These are phyloP conservation scores for Dictyostelium firmibasis DNA, from an alignment of 78 protist genomes.

Conservation along the genomic window DNA sequence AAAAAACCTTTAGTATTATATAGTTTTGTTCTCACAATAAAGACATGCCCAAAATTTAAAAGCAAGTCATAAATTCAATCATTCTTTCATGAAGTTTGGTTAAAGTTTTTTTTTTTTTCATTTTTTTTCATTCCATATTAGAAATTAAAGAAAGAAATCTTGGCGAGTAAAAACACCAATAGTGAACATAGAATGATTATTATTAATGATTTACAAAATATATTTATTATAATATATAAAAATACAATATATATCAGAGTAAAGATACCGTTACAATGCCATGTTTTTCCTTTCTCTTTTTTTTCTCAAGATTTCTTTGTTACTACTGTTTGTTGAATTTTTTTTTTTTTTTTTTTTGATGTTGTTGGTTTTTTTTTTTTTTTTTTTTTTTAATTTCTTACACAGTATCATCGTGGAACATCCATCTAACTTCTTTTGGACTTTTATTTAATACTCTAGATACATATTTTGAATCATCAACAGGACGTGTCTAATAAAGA, in stretches of 20 bases:
- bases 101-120: too few species aligned
- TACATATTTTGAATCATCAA: slow-evolving; percentile 36
- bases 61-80: too few species aligned
- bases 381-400: background rate
- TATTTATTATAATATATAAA: background rate
- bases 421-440: slow-evolving; percentile 69
- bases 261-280: background rate
- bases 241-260: background rate
- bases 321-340: background rate
- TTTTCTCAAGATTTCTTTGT: background rate
- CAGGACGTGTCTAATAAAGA: background rate
- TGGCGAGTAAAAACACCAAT: too few species aligned
- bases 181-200: too few species aligned
- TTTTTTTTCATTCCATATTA: too few species aligned
- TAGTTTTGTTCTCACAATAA: too few species aligned
- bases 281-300: background rate
- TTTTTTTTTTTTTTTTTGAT: background rate
- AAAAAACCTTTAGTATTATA: too few species aligned
- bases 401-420: slow-evolving; percentile 69
- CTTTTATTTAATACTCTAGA: slow-evolving; percentile 35
- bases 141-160: too few species aligned
- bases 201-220: background rate
- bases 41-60: too few species aligned
- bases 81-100: too few species aligned
- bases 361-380: background rate